Conservation (phyloP, 169 alveolate genomes). For the Eimeria brunetti region DNA sequence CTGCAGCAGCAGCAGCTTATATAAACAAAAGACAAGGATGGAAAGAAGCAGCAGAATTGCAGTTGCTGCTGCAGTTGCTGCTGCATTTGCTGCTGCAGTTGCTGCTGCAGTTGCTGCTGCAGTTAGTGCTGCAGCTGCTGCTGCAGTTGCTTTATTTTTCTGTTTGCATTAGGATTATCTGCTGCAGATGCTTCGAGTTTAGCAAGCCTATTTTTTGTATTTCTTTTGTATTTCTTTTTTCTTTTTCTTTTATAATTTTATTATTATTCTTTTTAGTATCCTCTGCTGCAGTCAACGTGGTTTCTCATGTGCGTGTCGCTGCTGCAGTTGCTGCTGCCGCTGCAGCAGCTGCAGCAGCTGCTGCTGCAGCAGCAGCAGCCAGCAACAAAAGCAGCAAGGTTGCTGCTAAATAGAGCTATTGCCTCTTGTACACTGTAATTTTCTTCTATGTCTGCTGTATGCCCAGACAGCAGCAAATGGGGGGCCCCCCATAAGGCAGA, state of each 20-base stretch:
- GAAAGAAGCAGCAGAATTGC: too few species aligned
- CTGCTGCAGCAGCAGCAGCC: too few species aligned
- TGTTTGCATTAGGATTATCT: background rate
- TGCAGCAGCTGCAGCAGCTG: background rate
- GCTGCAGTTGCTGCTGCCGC: background rate
- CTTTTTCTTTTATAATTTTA: background rate
- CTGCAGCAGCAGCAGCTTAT: too few species aligned
- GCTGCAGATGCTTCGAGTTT: background rate
- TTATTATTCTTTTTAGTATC: too few species aligned
- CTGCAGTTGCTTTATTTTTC: background rate
- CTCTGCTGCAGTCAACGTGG: slow-evolving; percentile 29
- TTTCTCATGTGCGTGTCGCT: slow-evolving; percentile 22
- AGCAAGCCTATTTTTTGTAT: too few species aligned
- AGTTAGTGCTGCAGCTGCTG: too few species aligned
- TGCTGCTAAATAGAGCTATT: slow-evolving; percentile 1
- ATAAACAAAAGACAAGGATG: background rate
- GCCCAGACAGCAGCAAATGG: slow-evolving; percentile 81
- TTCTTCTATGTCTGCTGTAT: slow-evolving; percentile 78
- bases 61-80: slow-evolving; percentile 19
- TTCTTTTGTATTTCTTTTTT: too few species aligned
- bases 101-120: too few species aligned
- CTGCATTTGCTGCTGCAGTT: slow-evolving; percentile 19
- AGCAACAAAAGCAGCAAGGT: background rate
- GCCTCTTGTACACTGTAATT: slow-evolving; percentile 58
- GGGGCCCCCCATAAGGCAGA: slow-evolving; percentile 82